Evolutionary conservation across 345 rosid genomes (phyloP).

Genomic region (Sonneratia caseolaris): DNA sequence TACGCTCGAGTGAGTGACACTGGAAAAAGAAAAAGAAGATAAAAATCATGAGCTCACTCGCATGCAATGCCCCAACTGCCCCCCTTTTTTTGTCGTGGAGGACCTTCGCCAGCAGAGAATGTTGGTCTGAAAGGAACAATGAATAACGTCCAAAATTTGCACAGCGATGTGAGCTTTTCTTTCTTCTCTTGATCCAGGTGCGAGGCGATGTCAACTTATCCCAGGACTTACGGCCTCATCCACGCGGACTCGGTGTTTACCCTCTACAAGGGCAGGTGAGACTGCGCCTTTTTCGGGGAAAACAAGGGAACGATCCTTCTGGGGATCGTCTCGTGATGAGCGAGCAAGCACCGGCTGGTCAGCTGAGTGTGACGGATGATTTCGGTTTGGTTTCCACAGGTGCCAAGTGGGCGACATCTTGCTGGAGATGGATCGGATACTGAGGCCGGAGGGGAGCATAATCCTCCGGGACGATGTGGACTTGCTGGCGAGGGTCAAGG

Average conservation of each 20-base stretch:
- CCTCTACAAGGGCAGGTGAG: slow-evolving; percentile 16
- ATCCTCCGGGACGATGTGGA: slow-evolving; percentile 39
- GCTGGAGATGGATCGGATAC: slow-evolving; percentile 40
- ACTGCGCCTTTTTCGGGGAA: background rate
- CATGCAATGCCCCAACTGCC: background rate
- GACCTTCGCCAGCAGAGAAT: background rate
- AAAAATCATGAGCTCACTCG: too few species aligned
- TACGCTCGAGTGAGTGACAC: background rate
- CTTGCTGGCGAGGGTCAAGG: slow-evolving; percentile 25
- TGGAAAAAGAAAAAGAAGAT: background rate
- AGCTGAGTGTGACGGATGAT: background rate
- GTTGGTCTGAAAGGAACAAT: background rate
- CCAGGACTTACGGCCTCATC: slow-evolving; percentile 17
- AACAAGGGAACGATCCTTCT: too few species aligned
- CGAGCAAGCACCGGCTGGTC: background rate
- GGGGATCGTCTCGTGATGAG: background rate
- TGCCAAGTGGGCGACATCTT: slow-evolving; percentile 29
- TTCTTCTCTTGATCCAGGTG: slow-evolving; percentile 6
- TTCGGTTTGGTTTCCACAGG: slow-evolving; percentile 11
- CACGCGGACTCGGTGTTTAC: slow-evolving; percentile 15
- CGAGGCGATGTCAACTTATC: slow-evolving; percentile 19
- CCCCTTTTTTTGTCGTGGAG: background rate
- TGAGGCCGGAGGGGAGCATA: slow-evolving; percentile 38
- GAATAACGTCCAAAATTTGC: background rate
- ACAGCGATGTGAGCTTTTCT: too few species aligned